phyloP scores from a whole-genome alignment of 2,329 filamentous ascomycete species.

The Rugonectria rugulosa region DNA sequence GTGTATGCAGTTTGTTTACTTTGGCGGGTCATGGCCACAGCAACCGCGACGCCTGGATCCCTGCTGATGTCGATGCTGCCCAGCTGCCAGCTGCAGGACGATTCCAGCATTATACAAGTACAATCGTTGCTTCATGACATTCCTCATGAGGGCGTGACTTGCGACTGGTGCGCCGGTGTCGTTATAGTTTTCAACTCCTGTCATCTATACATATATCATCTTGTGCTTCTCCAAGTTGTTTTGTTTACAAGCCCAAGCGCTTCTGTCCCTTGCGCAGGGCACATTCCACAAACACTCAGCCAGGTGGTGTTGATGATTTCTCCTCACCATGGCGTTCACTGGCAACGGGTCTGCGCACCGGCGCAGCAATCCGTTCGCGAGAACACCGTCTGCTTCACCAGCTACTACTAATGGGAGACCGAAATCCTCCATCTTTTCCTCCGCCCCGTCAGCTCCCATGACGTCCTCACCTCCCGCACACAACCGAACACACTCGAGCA shows the following conservation, averaged over 20 bases:
- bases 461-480: constrained; percentile 60
- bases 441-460: constrained; percentile 57
- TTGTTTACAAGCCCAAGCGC: constrained; percentile 37
- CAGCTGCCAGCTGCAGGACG: constrained; percentile 23
- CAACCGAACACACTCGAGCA: constrained; percentile 73
- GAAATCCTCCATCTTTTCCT: constrained; percentile 77
- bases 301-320: constrained; percentile 38
- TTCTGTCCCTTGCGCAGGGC: constrained; percentile 16
- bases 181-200: constrained; percentile 30
- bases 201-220: constrained; percentile 8
- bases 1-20: constrained; percentile 41
- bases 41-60: constrained; percentile 37
- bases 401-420: constrained; percentile 64
- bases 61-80: constrained; percentile 27
- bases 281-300: constrained; percentile 24
- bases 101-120: constrained; percentile 25
- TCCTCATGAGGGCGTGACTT: constrained; percentile 35
- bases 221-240: constrained; percentile 14
- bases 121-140: constrained; percentile 38
- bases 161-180: constrained; percentile 32
- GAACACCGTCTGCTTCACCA: constrained; percentile 73
- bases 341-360: constrained; percentile 63
- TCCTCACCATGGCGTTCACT: constrained; percentile 46
- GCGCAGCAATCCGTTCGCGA: constrained; percentile 81
- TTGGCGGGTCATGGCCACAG: constrained; percentile 28